Conservation (phyloP, 441 rosid genomes). For the Flueggea neowawraea region DNA sequence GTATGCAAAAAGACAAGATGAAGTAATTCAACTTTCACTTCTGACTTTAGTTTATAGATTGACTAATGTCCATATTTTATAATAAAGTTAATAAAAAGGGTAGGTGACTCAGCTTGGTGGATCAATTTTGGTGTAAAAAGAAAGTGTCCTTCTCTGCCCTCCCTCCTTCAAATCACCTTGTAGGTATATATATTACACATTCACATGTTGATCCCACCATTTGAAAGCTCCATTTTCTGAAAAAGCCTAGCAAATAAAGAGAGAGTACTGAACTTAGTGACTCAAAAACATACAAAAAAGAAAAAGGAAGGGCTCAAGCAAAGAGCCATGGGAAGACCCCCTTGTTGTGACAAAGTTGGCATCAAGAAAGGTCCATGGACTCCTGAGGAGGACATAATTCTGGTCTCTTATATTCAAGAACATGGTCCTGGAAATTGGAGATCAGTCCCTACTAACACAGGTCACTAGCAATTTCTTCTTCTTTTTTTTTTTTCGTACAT, state of each 20-base stretch:
- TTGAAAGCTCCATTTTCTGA: too few relatives aligned
- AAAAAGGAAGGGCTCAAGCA: neutral
- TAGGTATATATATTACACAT: slow-evolving; percentile 15
- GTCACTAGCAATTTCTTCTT: slow-evolving; percentile 20
- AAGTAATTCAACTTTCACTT: too few relatives aligned
- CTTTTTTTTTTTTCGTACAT: too few relatives aligned
- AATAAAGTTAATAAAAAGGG: neutral
- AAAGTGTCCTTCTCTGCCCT: slow-evolving; percentile 17
- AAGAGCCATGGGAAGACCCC: slow-evolving; percentile 87
- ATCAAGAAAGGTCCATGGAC: slow-evolving; percentile 99
- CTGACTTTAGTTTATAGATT: too few relatives aligned
- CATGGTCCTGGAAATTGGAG: slow-evolving; percentile 99
- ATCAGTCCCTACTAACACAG: slow-evolving; percentile 96
- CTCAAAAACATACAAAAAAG: neutral
- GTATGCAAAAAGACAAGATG: too few relatives aligned
- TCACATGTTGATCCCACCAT: slow-evolving; percentile 3
- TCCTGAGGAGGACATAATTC: slow-evolving; percentile 95
- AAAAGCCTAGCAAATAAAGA: too few relatives aligned
- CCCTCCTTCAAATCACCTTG: slow-evolving; percentile 24
- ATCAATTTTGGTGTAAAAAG: slow-evolving; percentile 11
- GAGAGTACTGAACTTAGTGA: too few relatives aligned
- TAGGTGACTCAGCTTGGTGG: slow-evolving; percentile 26
- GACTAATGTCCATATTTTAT: too few relatives aligned
- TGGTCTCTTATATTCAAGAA: slow-evolving; percentile 95
- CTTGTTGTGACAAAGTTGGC: slow-evolving; percentile 93